Percentiles rank a stretch among this genome's conserved stretches.
phyloP scores from a whole-genome alignment of 352 stramenopile genomes.

The Phytophthora parvispora region DNA sequence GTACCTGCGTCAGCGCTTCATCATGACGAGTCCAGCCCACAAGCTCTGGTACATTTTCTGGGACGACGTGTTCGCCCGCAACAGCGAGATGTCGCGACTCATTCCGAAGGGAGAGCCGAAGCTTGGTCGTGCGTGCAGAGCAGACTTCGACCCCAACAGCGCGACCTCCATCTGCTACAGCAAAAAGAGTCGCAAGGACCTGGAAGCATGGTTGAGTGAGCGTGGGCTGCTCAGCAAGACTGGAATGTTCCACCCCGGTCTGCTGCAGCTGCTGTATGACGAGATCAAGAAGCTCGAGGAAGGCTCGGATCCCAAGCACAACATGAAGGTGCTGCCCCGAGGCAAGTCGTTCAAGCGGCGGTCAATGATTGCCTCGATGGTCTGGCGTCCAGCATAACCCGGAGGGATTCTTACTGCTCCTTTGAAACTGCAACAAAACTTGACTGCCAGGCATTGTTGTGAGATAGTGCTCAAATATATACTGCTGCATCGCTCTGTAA shows the following conservation, averaged over 20 bases:
- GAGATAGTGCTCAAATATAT: no score
- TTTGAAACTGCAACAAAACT: no score
- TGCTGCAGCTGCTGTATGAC: conserved; percentile 20
- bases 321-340: conserved; percentile 12
- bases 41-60: conserved; percentile 63
- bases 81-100: conserved; percentile 36
- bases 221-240: conserved; percentile 9
- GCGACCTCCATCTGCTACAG: conserved; percentile 24
- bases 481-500: no score
- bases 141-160: conserved; percentile 23
- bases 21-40: conserved; percentile 35
- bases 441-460: no score
- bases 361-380: conserved; percentile 19
- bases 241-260: conserved; percentile 18
- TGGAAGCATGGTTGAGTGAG: conserved; percentile 12
- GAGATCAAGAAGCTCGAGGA: conserved; percentile 20
- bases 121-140: conserved; percentile 9
- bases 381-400: conserved; percentile 13
- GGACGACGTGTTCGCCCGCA: conserved; percentile 51
- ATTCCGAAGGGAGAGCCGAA: conserved; percentile 12
- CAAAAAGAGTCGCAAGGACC: conserved; percentile 9
- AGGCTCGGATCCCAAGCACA: conserved; percentile 7
- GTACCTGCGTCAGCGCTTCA: conserved; percentile 30
- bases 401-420: not conserved
- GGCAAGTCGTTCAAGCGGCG: conserved; percentile 16